phyloP scores from a whole-genome alignment of 495 filamentous ascomycete genomes.

The Penicillium angulare region DNA sequence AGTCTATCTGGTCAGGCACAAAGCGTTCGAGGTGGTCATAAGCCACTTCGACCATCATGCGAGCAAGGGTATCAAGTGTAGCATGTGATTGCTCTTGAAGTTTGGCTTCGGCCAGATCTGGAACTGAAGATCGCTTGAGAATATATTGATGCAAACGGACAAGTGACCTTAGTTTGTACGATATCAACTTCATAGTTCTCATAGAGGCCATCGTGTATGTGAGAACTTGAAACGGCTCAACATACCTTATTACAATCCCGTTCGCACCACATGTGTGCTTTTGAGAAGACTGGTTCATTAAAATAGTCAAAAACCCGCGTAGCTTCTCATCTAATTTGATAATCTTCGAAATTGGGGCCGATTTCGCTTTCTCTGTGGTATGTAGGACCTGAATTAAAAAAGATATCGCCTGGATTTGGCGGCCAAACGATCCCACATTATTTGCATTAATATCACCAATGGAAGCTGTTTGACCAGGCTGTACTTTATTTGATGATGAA shows the following conservation, averaged over 20 bases:
- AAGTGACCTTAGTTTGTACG: neutral
- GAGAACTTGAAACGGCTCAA: too few species aligned
- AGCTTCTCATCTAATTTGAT: constrained; percentile 3
- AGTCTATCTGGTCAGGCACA: neutral
- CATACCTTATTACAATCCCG: constrained; percentile 6
- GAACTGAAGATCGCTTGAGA: neutral
- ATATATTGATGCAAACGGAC: constrained; percentile 2
- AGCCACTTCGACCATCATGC: constrained; percentile 5
- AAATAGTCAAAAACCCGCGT: neutral
- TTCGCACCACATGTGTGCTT: neutral
- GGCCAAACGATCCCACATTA: constrained; percentile 2
- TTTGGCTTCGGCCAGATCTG: neutral
- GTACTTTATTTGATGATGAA: neutral
- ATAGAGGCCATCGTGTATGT: too few species aligned
- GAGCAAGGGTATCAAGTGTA: neutral
- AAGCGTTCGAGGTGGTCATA: constrained; percentile 1
- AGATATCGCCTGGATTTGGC: constrained; percentile 1
- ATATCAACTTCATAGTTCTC: neutral
- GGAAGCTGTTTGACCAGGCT: neutral
- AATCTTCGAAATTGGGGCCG: neutral
- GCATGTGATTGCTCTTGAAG: neutral
- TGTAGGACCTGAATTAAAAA: neutral
- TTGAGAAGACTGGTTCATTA: neutral
- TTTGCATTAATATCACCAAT: neutral
- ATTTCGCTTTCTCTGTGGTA: neutral